Base-by-base conservation (phyloP, 495 filamentous ascomycete genomes). In the Penicillium bialowiezense region DNA sequence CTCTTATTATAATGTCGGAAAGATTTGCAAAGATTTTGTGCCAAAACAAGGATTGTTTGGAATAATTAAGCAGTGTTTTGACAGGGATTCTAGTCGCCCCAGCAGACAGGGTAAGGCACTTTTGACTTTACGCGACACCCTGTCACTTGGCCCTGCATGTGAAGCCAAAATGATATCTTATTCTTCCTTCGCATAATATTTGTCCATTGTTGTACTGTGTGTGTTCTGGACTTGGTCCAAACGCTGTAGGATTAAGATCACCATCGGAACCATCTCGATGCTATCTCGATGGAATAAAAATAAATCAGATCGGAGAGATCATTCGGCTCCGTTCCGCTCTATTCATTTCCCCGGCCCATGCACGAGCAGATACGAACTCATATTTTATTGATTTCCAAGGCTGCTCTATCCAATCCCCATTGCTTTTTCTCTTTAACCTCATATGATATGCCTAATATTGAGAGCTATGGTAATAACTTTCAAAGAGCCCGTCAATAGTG, bases 131-230 rank as follows among this genome's bases (percentile, higher is more conserved):
- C 17, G 24, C 17, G 32, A 20, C 47, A 20, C 26, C 6, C 41
- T 42, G 41, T 46, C 52, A 42, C 8, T 42, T 34, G 33, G 34
- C n/a, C n/a, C n/a, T n/a, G n/a, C n/a, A n/a, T n/a, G n/a, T n/a
- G n/a, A n/a, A n/a, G n/a, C n/a, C n/a, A n/a, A n/a, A n/a, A n/a
- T n/a, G n/a, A n/a, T n/a, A n/a, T n/a, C n/a, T n/a, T n/a, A n/a
- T n/a, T n/a, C n/a, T n/a, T n/a, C n/a, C n/a, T n/a, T n/a, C n/a
- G n/a, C n/a, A n/a, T 28, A 9, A 18, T 12, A 13, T 3, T 39
- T n/a, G 9, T 14, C 13, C 9, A 21, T 31, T 10, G 23, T 7
- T 29, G 5, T 14, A 35, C 31, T 21, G 18, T 7, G 31, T 17
- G 18, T 18, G 12, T 23, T 6, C 10, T 7, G 15, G 13, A n/a